These are phyloP conservation scores for Xylaria castorea DNA, from an alignment of 495 filamentous ascomycete genomes.

Conservation along the genomic window DNA sequence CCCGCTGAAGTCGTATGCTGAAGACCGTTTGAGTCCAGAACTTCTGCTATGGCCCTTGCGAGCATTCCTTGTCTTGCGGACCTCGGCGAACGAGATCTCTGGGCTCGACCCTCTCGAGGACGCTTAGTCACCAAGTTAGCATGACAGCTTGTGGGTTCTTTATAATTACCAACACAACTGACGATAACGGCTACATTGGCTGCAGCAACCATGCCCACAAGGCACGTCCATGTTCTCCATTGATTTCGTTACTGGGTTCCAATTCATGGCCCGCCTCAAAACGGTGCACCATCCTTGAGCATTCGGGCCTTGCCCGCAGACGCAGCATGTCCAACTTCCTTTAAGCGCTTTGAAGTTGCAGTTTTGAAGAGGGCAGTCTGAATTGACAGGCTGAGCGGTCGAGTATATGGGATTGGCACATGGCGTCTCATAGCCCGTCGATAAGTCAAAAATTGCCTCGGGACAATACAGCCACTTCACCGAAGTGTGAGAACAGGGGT, in stretches of 20 bases:
- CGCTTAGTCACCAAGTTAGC: slow-evolving; percentile 9
- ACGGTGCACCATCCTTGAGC: slow-evolving; percentile 50
- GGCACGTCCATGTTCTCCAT: slow-evolving; percentile 46
- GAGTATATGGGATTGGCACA: slow-evolving; percentile 50
- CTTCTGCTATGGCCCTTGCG: slow-evolving; percentile 38
- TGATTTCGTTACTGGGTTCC: slow-evolving; percentile 43
- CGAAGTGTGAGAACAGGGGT: slow-evolving; percentile 52
- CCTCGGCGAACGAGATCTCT: slow-evolving; percentile 39
- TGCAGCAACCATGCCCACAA: slow-evolving; percentile 53
- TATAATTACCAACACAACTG: background rate
- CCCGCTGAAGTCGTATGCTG: slow-evolving; percentile 34
- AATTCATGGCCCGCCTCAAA: slow-evolving; percentile 39
- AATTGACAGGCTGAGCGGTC: slow-evolving; percentile 44
- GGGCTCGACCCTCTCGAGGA: slow-evolving; percentile 37
- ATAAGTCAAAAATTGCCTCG: slow-evolving; percentile 48
- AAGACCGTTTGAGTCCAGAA: slow-evolving; percentile 34
- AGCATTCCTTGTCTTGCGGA: slow-evolving; percentile 37
- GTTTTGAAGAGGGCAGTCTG: slow-evolving; percentile 48
- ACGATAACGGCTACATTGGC: slow-evolving; percentile 43
- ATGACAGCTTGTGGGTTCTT: slow-evolving; percentile 8
- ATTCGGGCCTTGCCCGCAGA: slow-evolving; percentile 48
- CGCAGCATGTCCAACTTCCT: slow-evolving; percentile 52
- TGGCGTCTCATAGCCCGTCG: slow-evolving; percentile 50
- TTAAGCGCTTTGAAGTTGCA: slow-evolving; percentile 49
- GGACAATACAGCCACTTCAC: slow-evolving; percentile 54